Percentiles rank a stretch among this genome's conserved stretches.
These are phyloP conservation scores for Clavariopsis aquatica DNA, from an alignment of 495 filamentous ascomycete genomes.

Conservation along the genomic window DNA sequence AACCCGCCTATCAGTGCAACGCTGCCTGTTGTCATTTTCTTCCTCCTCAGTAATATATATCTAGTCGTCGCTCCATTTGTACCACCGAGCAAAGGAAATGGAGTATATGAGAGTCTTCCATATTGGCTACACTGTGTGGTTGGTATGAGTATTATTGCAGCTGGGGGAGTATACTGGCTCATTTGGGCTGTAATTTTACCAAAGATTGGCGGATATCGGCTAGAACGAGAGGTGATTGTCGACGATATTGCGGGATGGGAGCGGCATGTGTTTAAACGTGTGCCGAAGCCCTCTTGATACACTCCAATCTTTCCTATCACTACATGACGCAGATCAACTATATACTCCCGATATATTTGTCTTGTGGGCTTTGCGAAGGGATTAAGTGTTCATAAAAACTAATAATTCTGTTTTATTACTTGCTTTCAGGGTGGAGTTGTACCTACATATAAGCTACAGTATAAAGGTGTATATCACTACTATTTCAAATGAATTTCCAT, in stretches of 20 bases:
- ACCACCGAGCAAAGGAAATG: constrained; percentile 46
- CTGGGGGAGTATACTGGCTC: constrained; percentile 55
- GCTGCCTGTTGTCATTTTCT: constrained; percentile 49
- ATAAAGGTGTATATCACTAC: no score
- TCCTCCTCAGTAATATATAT: constrained; percentile 54
- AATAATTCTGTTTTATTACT: no score
- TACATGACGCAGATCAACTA: no score
- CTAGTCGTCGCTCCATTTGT: constrained; percentile 55
- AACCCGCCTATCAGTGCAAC: constrained; percentile 49
- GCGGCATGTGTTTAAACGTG: constrained; percentile 43
- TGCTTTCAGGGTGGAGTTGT: no score
- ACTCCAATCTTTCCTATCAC: no score
- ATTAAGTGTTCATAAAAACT: no score
- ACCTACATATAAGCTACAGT: no score
- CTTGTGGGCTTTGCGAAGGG: no score
- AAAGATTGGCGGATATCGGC: constrained; percentile 41
- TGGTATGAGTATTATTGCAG: constrained; percentile 50
- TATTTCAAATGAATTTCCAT: no score
- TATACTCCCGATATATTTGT: no score
- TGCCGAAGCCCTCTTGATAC: constrained; percentile 9
- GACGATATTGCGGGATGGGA: constrained; percentile 50
- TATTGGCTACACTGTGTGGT: constrained; percentile 57
- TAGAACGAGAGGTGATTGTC: constrained; percentile 35
- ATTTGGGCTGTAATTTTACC: constrained; percentile 53
- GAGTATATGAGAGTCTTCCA: constrained; percentile 54